Conservation (phyloP, 305 asterid species). For the Rubia tinctorum region DNA sequence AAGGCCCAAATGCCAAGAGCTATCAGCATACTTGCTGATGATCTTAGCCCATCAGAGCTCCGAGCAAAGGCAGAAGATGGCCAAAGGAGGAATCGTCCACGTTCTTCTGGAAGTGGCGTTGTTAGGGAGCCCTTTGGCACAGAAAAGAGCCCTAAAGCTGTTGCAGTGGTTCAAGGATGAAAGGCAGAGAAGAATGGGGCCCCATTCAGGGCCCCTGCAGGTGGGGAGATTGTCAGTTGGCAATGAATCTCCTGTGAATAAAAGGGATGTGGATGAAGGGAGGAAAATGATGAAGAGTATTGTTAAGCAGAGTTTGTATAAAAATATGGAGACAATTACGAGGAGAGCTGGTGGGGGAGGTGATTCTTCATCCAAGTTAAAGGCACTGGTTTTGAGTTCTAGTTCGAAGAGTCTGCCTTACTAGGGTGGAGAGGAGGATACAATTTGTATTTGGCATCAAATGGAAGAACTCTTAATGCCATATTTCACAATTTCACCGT, state of each 20-base stretch:
- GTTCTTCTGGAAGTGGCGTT: slow-evolving; percentile 78
- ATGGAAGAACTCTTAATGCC: background rate
- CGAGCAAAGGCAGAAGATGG: slow-evolving; percentile 67
- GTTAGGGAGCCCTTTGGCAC: slow-evolving; percentile 78
- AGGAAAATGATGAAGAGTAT: slow-evolving; percentile 68
- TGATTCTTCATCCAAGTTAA: slow-evolving; percentile 48
- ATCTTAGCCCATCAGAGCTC: slow-evolving; percentile 83
- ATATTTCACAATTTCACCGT: background rate
- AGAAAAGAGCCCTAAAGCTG: slow-evolving; percentile 73
- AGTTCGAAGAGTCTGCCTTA: slow-evolving; percentile 95
- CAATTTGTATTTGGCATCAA: background rate
- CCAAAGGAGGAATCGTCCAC: slow-evolving; percentile 70
- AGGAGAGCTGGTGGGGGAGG: slow-evolving; percentile 63
- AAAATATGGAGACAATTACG: slow-evolving; percentile 77
- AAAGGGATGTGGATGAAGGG: slow-evolving; percentile 49
- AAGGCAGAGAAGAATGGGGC: slow-evolving; percentile 54
- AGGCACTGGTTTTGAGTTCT: slow-evolving; percentile 60
- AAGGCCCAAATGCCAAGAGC: slow-evolving; percentile 63
- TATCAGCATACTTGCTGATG: slow-evolving; percentile 75
- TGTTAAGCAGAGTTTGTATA: slow-evolving; percentile 71
- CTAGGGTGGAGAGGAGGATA: too few species aligned
- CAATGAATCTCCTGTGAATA: slow-evolving; percentile 39
- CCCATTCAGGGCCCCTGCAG: slow-evolving; percentile 71
- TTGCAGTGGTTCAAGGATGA: slow-evolving; percentile 91
- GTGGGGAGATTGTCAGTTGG: slow-evolving; percentile 36